Base-by-base conservation (phyloP, 805 yeast species). In the Candida coquimbonensis region DNA sequence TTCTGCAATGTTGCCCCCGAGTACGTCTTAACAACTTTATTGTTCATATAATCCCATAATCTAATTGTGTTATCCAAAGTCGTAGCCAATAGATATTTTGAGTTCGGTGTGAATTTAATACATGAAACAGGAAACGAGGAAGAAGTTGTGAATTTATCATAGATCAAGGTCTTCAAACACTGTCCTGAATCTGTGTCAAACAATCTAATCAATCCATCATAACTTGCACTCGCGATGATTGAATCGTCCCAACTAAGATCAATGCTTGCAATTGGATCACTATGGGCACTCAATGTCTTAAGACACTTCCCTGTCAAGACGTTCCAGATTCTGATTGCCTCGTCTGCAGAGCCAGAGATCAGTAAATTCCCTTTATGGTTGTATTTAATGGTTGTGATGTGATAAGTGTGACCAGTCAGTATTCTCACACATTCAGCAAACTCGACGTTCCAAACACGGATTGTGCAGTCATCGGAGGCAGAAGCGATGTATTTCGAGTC, bases 261-360 rank as follows among this genome's bases (percentile, higher is more conserved):
- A 1, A 90, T 69, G 0, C 87, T 74, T 21, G 87, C 79, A 2
- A 93, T 85, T 0, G 97, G 95, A 54, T 88, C 97, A 0, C 95
- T 79, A 64, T 91, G 99, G 0, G 98, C 97, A 36, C 95, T 84
- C 42, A 91, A 67, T 0, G 95, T 87, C 57, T 84, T 81, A 54
- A 88, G 66, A 46, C 86, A 76, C 36, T 73, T 73, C 1, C 95
- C 95, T 17, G 78, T 69, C 31, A 71, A 68, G 2, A 83, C 76
- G 63, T 91, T 96, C 99, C 99, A 91, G 3, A 91, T 74, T 43
- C 90, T 75, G 14, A 93, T 81, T 43, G 91, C 87, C 60, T 91
- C 98, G 63, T 91, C 99, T 42, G 93, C 78, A 1, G 95, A 80
- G 0, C 96, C 95, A 38, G 90, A 77, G 24, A 86, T 79, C 14